Evolutionary conservation across 805 yeast genomes (phyloP).

Genomic region (Diddensiella santjacobensis): DNA sequence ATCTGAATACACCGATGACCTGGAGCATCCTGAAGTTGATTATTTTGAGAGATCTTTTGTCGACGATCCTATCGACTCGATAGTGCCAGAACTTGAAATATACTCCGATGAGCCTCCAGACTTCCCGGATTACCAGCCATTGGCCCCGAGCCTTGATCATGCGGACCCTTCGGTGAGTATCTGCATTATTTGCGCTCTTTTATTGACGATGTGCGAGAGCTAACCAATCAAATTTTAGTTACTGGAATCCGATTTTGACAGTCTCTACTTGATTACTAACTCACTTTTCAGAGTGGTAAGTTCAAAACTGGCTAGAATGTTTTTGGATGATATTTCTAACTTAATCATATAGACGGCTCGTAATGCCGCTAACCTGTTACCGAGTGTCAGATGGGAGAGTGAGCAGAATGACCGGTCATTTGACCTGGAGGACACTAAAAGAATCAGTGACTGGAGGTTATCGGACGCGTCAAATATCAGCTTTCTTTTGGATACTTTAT

Average conservation of each 20-base stretch:
- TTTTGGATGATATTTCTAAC: background rate
- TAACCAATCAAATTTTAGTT: no score
- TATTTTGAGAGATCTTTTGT: background rate
- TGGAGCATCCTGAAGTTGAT: background rate
- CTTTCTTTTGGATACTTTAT: slow-evolving; percentile 10
- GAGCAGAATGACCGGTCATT: background rate
- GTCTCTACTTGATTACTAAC: background rate
- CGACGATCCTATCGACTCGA: background rate
- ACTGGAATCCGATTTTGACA: background rate
- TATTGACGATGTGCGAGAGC: no score
- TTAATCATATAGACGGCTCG: background rate
- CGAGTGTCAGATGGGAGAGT: background rate
- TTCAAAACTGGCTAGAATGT: background rate
- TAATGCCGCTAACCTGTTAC: background rate
- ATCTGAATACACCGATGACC: background rate
- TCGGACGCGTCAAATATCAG: slow-evolving; percentile 10
- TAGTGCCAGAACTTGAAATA: background rate
- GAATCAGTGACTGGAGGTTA: slow-evolving; percentile 16
- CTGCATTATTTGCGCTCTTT: no score
- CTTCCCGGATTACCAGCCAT: background rate
- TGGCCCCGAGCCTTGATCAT: background rate
- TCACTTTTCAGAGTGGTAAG: background rate
- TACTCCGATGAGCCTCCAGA: background rate
- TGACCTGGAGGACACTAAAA: slow-evolving; percentile 10
- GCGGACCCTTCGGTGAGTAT: background rate